A percentile compares a stretch with the other conserved stretches of the same genome.
phyloP scores from a whole-genome alignment of 2,329 filamentous ascomycete species.

The Talaromyces amestolkiae region DNA sequence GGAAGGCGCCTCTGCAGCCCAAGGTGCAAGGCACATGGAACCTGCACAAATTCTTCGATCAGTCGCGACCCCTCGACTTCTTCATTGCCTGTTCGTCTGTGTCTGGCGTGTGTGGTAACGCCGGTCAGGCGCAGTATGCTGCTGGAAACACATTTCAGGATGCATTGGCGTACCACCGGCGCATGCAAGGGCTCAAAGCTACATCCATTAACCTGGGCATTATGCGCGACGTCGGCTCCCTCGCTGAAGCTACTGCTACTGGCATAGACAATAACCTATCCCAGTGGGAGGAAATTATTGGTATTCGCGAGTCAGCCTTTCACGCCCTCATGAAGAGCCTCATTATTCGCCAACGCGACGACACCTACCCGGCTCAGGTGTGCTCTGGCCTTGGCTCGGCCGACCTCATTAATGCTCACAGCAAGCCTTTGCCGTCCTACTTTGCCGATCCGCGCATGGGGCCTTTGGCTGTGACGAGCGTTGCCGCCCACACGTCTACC shows the following conservation, averaged over 20 bases:
- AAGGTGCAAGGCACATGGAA: constrained; percentile 4
- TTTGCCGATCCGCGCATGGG: neutral
- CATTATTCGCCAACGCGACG: neutral
- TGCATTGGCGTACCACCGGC: too few relatives aligned
- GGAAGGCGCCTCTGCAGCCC: neutral
- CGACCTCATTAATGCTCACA: neutral
- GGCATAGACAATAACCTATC: neutral
- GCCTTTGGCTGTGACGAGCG: neutral
- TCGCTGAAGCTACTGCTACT: neutral
- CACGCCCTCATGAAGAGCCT: neutral
- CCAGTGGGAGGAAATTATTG: neutral
- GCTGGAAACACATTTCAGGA: too few relatives aligned
- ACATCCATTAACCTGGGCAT: too few relatives aligned
- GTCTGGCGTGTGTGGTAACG: too few relatives aligned
- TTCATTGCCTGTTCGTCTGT: too few relatives aligned
- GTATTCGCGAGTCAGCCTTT: neutral
- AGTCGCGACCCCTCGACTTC: too few relatives aligned
- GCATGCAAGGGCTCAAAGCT: too few relatives aligned
- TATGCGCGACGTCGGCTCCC: too few relatives aligned
- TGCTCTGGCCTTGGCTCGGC: neutral
- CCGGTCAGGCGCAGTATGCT: too few relatives aligned
- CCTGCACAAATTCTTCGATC: neutral
- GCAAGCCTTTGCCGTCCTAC: neutral
- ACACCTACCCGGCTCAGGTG: neutral
- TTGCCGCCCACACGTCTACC: neutral